Evolutionary conservation across 305 asterid species (phyloP).

Genomic region (Fraxinus sp.): DNA sequence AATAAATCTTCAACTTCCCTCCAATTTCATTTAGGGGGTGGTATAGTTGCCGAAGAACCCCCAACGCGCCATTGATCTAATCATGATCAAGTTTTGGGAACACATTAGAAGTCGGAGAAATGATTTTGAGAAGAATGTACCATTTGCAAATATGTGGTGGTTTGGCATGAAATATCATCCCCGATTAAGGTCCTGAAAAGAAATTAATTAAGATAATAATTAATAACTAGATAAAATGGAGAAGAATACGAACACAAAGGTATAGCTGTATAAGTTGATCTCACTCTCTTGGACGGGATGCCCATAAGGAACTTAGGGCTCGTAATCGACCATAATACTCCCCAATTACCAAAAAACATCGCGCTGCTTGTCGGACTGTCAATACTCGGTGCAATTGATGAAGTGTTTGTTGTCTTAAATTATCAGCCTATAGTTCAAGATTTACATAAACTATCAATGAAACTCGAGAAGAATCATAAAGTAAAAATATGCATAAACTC

Average conservation of each 20-base stretch:
- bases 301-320: constrained; percentile 92
- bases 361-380: constrained; percentile 83
- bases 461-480: background rate
- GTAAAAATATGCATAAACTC: background rate
- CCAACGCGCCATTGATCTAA: constrained; percentile 19
- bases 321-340: constrained; percentile 88
- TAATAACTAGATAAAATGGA: background rate
- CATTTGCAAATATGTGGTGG: constrained; percentile 74
- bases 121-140: constrained; percentile 69
- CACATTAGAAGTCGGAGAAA: constrained; percentile 63
- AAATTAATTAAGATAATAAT: background rate
- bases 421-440: constrained; percentile 63
- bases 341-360: constrained; percentile 81
- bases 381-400: constrained; percentile 70
- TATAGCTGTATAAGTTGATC: constrained; percentile 8
- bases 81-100: constrained; percentile 12
- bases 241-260: background rate
- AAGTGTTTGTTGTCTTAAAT: constrained; percentile 81
- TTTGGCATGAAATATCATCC: constrained; percentile 79
- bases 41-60: constrained; percentile 19
- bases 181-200: constrained; percentile 55
- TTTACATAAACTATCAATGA: background rate
- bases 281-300: constrained; percentile 91
- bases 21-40: background rate
- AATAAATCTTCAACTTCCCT: background rate